Conservation (phyloP, 768 basidiomycete genomes). For the Hygrophoropsis aurantiaca region DNA sequence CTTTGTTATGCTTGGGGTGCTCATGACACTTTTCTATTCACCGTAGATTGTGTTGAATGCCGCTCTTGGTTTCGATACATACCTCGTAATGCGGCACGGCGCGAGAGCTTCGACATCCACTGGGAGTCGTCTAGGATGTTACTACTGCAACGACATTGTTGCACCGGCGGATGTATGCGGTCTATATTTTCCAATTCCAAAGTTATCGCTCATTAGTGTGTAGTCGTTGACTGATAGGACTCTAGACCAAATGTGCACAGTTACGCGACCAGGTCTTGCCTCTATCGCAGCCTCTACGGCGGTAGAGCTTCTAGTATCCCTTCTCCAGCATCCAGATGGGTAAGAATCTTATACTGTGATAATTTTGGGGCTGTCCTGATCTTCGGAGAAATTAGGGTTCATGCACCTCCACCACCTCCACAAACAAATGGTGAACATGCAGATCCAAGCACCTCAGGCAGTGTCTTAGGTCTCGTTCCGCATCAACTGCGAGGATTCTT, state of each 20-base stretch:
- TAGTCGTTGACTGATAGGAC: constrained; percentile 83
- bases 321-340: constrained; percentile 90
- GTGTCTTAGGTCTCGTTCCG: constrained; percentile 84
- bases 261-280: constrained; percentile 92
- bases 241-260: constrained; percentile 99
- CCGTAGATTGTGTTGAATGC: constrained; percentile 87
- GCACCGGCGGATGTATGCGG: constrained; percentile 85
- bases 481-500: constrained; percentile 94
- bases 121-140: constrained; percentile 73
- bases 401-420: constrained; percentile 72
- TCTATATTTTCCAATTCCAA: constrained; percentile 3
- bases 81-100: constrained; percentile 96
- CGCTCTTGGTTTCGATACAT: constrained; percentile 94
- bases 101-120: constrained; percentile 44
- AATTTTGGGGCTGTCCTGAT: not conserved
- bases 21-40: not conserved
- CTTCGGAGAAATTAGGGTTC: constrained; percentile 35
- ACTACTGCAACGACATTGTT: constrained; percentile 98
- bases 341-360: constrained; percentile 30
- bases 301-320: constrained; percentile 86
- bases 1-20: not conserved
- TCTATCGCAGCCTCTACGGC: constrained; percentile 90
- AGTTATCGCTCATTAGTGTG: not conserved
- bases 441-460: constrained; percentile 32
- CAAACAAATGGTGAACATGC: constrained; percentile 27